Conservation (phyloP, 2,329 filamentous ascomycete genomes). For the Anisogramma anomala region DNA sequence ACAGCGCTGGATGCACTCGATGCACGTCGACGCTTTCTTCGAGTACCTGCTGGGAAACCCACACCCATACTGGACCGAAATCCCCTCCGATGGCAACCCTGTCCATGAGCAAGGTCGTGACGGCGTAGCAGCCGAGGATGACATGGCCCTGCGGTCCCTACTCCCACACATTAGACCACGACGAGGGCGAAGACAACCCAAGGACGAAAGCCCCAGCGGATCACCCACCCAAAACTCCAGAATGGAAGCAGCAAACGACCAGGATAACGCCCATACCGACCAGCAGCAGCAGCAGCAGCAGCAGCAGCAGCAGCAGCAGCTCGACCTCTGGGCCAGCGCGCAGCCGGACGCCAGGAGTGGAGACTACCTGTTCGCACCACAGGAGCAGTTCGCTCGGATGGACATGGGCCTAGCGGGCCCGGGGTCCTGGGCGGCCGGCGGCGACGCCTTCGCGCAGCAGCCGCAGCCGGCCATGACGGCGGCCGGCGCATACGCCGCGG, state of each 20-base stretch:
- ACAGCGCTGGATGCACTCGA: conserved; percentile 90
- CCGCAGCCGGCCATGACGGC: conserved; percentile 55
- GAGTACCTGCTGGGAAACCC: conserved; percentile 71
- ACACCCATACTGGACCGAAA: conserved; percentile 68
- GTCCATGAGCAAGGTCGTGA: conserved; percentile 58
- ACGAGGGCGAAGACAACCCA: conserved; percentile 50
- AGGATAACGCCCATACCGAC: conserved; percentile 29
- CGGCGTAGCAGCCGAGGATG: conserved; percentile 75
- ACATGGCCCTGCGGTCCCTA: conserved; percentile 74
- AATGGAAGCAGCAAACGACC: conserved; percentile 25
- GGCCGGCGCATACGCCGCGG: conserved; percentile 67
- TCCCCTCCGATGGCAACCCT: conserved; percentile 55
- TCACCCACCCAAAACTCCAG: conserved; percentile 49
- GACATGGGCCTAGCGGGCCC: conserved; percentile 23
- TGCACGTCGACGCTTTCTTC: conserved; percentile 92
- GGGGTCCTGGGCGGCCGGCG: conserved; percentile 38
- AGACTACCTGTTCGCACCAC: conserved; percentile 26
- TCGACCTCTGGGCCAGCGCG: conserved; percentile 36
- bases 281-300: conserved; percentile 27
- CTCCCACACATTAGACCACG: conserved; percentile 63
- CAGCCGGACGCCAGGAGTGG: conserved; percentile 30
- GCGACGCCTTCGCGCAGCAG: conserved; percentile 46
- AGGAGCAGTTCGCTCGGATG: conserved; percentile 26
- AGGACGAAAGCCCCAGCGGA: conserved; percentile 43
- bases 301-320: conserved; percentile 29